Evolutionary conservation across 2,329 filamentous ascomycete genomes (phyloP).

Genomic region (Arachnomyces sp.): DNA sequence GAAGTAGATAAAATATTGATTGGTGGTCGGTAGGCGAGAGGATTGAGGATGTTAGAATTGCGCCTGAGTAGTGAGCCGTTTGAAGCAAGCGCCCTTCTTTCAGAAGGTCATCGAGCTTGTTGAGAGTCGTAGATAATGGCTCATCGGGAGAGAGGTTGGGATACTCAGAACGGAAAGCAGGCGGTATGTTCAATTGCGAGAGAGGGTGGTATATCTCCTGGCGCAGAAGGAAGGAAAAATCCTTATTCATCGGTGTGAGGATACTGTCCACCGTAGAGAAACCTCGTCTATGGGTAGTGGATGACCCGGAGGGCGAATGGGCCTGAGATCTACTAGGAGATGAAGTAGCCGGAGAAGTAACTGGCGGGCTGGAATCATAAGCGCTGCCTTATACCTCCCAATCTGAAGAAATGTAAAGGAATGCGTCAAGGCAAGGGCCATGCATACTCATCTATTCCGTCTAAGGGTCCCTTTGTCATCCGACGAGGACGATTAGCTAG

Average conservation of each 20-base stretch:
- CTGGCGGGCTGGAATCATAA: slow-evolving; percentile 21
- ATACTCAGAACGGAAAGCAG: slow-evolving; percentile 61
- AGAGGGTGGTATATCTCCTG: slow-evolving; percentile 79
- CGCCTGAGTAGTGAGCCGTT: slow-evolving; percentile 51
- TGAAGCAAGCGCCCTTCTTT: slow-evolving; percentile 69
- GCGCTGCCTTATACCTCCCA: slow-evolving; percentile 11
- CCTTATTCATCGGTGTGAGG: slow-evolving; percentile 47
- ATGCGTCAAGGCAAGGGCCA: slow-evolving; percentile 2
- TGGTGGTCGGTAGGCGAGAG: slow-evolving; percentile 46
- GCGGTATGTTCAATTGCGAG: slow-evolving; percentile 52
- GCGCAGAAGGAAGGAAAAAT: slow-evolving; percentile 73
- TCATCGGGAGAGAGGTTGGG: slow-evolving; percentile 57
- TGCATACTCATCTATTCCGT: slow-evolving; percentile 61
- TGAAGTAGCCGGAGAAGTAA: slow-evolving; percentile 13
- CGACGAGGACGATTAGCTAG: slow-evolving; percentile 35
- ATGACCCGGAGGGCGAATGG: slow-evolving; percentile 9
- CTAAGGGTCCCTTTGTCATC: slow-evolving; percentile 70
- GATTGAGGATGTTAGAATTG: slow-evolving; percentile 35
- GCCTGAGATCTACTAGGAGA: slow-evolving; percentile 11
- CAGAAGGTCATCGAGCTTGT: slow-evolving; percentile 57
- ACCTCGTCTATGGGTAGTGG: slow-evolving; percentile 8
- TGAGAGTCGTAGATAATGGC: slow-evolving; percentile 35
- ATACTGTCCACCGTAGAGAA: slow-evolving; percentile 25
- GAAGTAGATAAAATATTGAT: slow-evolving; percentile 68
- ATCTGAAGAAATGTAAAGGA: background rate